Evolutionary conservation across 805 yeast species (phyloP).

Genomic region (Tetrapisispora phaffii): DNA sequence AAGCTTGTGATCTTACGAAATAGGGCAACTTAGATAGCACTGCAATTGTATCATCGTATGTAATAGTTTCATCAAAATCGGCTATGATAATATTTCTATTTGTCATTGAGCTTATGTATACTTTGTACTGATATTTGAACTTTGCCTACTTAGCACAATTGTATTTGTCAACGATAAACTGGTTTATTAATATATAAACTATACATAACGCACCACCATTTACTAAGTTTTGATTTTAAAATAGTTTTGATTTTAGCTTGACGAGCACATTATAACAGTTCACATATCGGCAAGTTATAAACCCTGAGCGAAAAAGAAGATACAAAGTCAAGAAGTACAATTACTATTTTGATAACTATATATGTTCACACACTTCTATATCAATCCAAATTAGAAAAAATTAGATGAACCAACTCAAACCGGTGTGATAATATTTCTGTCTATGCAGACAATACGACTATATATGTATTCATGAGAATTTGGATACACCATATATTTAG

Average conservation of each 20-base stretch:
- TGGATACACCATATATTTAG: background rate
- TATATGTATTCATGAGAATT: background rate
- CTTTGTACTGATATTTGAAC: no score
- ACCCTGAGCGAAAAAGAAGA: background rate
- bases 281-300: no score
- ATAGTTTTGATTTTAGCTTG: no score
- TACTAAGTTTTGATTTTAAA: no score
- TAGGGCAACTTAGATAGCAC: constrained; percentile 20
- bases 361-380: constrained; percentile 6
- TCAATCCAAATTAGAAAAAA: constrained; percentile 3
- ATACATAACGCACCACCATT: no score
- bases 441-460: constrained; percentile 1
- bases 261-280: no score
- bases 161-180: no score
- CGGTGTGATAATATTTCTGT: constrained; percentile 2
- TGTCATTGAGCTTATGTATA: no score
- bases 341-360: background rate
- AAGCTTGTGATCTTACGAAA: constrained; percentile 3
- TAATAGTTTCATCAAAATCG: constrained; percentile 29
- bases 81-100: constrained; percentile 9
- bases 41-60: constrained; percentile 21
- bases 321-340: background rate
- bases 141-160: no score
- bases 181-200: no score
- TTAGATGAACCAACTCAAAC: constrained; percentile 6